Percentiles rank a stretch among this genome's conserved stretches.
Conservation (phyloP, 768 basidiomycete genomes). For the Suillus cothurnatus region DNA sequence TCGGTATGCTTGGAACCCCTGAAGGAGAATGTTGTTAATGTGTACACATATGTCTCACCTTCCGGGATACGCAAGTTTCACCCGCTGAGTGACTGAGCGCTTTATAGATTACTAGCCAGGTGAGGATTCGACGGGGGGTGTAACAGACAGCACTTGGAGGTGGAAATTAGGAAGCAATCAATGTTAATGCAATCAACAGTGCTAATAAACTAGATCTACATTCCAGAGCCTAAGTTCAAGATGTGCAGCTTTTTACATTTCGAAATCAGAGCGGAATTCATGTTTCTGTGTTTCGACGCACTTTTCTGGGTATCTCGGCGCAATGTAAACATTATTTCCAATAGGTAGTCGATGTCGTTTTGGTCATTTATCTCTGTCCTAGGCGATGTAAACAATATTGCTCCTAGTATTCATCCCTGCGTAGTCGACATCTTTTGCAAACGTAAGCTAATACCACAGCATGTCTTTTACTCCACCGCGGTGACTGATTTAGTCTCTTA, state of each 20-base stretch:
- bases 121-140: neutral
- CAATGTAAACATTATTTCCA: neutral
- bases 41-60: neutral
- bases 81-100: neutral
- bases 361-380: neutral
- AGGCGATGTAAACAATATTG: neutral
- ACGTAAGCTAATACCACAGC: neutral
- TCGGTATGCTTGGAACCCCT: neutral
- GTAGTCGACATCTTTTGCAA: neutral
- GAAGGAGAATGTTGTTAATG: neutral
- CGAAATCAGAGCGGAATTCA: neutral
- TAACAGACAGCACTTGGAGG: neutral
- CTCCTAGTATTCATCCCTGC: neutral
- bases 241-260: neutral
- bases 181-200: neutral
- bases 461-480: neutral
- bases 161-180: neutral
- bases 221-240: neutral
- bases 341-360: neutral
- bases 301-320: no score
- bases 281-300: neutral
- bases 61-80: neutral
- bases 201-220: neutral
- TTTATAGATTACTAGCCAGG: neutral
- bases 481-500: neutral